A percentile compares a stretch with the other conserved stretches of the same genome.
Evolutionary conservation across 108 stramenopile species (phyloP).

Genomic region (Aurantiochytrium sp.): DNA sequence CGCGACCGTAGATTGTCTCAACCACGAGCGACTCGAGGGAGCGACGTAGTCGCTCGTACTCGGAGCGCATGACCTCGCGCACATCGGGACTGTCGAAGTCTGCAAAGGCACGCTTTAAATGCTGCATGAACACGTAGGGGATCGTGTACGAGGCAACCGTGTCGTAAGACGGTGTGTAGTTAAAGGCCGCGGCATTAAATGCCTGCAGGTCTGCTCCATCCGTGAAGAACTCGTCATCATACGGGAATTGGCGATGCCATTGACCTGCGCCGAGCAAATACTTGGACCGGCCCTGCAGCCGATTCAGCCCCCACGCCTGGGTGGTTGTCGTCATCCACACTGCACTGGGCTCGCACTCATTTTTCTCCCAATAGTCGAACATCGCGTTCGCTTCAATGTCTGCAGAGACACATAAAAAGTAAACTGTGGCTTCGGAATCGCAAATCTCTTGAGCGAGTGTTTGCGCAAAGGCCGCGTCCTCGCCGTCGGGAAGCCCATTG

Average conservation of each 20-base stretch:
- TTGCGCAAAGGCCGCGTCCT: conserved; percentile 33
- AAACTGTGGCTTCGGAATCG: not conserved
- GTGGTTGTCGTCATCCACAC: conserved; percentile 46
- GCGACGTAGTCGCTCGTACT: conserved; percentile 46
- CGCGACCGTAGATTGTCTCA: conserved; percentile 54
- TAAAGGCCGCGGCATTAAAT: conserved; percentile 11
- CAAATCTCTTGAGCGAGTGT: conserved; percentile 38
- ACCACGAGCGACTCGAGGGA: conserved; percentile 30
- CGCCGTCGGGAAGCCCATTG: conserved; percentile 28
- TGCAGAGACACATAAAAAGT: conserved; percentile 35
- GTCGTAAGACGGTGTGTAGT: conserved; percentile 32
- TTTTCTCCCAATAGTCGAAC: conserved; percentile 29
- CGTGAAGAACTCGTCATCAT: conserved; percentile 42
- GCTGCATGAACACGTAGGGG: conserved; percentile 33
- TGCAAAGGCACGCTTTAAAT: conserved; percentile 26
- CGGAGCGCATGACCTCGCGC: not conserved
- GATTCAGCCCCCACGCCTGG: conserved; percentile 35
- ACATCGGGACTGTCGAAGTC: conserved; percentile 29
- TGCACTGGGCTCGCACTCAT: conserved; percentile 33
- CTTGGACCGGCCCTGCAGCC: conserved; percentile 26
- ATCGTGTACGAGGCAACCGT: conserved; percentile 29
- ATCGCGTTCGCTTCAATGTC: conserved; percentile 32
- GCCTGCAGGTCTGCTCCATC: conserved; percentile 31
- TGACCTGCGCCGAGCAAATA: conserved; percentile 49
- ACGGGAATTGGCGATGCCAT: conserved; percentile 45